Evolutionary conservation across 1,284 basidiomycete genomes (phyloP), one percentile per base, ranked within the genome.

Genomic region (Apiotrichum laibachii): DNA sequence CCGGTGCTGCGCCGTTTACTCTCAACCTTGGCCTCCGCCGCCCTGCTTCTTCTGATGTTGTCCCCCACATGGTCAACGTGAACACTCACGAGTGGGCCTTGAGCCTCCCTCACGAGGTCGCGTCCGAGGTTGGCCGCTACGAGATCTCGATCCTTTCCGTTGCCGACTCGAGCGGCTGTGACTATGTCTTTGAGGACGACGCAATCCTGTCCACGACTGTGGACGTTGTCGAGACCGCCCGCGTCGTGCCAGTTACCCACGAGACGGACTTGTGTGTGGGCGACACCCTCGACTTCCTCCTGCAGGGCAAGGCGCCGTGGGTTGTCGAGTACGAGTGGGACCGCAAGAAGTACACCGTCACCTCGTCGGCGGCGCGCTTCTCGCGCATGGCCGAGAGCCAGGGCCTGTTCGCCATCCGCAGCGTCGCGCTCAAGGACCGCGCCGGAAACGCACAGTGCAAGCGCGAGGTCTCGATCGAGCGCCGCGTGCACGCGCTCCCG

Each of bases 221-320:
- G 26, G 91, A 96, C 64, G 92, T 98, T 12, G 90, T 92, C 8
- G 95, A 98, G 77, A 92, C 90, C 2, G 95, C 95, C 10, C 86
- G 90, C 11, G 94, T 99, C 60, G 84, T 92, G 39, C 86, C 93
- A 0, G 85, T 92, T 63, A 88, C 89, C 64, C 81, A 87, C 47
- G 83, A 86, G 52, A 82, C 82, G 63, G 88, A 98, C 75, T 88
- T 89, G 67, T 99, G 95, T 76, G 88, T 92, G 11, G 95, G 94
- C 31, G 94, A 98, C 67, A 83, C 85, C 50, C 84, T 91, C 12
- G 90, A 92, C 65, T 98, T 95, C 82, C 86, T 94, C 70, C 81
- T 99, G 19, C 92, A 97, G 77, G 95, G 95, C 53, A 90, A 86
- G 49, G 87, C 94, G n/a, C 94, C 95, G 2, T 99, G 95, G 93